These are phyloP conservation scores for Speleostelium caveatum DNA, from an alignment of 78 protist species.

Conservation along the genomic window DNA sequence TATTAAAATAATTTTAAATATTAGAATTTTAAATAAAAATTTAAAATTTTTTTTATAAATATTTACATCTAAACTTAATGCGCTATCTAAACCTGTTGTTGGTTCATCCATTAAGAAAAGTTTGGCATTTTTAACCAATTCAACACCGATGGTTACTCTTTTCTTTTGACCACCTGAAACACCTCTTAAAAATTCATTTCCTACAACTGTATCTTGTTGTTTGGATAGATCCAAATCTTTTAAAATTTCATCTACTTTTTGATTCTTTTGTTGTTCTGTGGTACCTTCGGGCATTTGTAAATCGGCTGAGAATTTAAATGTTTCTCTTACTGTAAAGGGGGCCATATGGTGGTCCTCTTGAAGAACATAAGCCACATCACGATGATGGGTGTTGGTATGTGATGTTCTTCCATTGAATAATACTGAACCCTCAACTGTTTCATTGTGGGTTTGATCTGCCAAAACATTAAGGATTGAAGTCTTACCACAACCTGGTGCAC, in stretches of 20 bases:
- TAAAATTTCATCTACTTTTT: conserved; percentile 56
- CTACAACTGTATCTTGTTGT: conserved; percentile 73
- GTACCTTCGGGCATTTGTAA: conserved; percentile 56
- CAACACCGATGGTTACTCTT: conserved; percentile 82
- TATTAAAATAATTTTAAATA: too few relatives aligned
- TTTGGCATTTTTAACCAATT: conserved; percentile 58
- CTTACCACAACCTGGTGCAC: conserved; percentile 82
- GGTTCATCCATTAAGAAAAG: conserved; percentile 77
- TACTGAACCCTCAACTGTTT: conserved; percentile 3
- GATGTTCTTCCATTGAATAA: conserved; percentile 42
- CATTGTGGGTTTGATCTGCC: conserved; percentile 26
- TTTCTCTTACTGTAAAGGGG: conserved; percentile 60
- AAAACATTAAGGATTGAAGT: conserved; percentile 51
- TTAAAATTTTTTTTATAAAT: background rate
- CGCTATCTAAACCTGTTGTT: conserved; percentile 80
- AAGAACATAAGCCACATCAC: conserved; percentile 73
- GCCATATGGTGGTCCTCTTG: conserved; percentile 80
- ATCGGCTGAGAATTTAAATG: conserved; percentile 62
- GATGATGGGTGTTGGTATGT: conserved; percentile 35
- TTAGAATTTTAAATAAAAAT: background rate
- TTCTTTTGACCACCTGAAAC: conserved; percentile 85
- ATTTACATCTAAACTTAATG: conserved; percentile 50
- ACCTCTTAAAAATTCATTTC: conserved; percentile 79
- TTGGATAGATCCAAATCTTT: conserved; percentile 18
- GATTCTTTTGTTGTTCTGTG: conserved; percentile 57